Base-by-base conservation (phyloP, 768 basidiomycete species). In the Crassisporium funariophilum region DNA sequence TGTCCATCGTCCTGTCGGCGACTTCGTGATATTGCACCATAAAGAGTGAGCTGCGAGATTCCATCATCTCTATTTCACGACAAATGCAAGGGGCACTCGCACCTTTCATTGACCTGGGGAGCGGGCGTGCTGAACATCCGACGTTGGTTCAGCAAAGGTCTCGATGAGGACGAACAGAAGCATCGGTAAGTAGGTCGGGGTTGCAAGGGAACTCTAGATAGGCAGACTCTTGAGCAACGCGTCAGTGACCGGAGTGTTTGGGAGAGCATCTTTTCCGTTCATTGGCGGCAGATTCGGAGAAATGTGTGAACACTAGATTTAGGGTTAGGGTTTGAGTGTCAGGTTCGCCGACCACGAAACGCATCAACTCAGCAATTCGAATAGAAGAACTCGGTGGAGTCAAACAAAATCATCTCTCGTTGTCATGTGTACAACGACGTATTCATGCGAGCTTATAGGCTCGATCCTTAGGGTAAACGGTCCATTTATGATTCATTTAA, bases 1-100 rank as follows among this genome's bases (percentile, higher is more conserved):
- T 64, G 41, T 86, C 82, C 92, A 97, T 93, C 3, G 88, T 82
- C 27, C 69, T 63, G 49, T 95, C 91, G 2, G 94, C 78, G 20
- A 88, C 66, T 22, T 63, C 61, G 58, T 94, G 83, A 60, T 95
- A 97, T 42, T 73, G 65, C 22, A 83, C 79, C 54, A 77, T 73
- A 1, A 81, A 66, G n/a, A 95, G 46, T 34, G 65, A 56, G 53
- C 75, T 76, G 39, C 52, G 81, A 48, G n/a, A 24, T 31, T 23
- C 34, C 46, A 24, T 17, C 21, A 11, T 46, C 40, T 25, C 36
- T 34, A 35, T 31, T 35, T 23, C 21, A 25, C n/a, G 42, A 22
- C 41, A 31, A 29, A 47, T 36, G 29, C 13, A 34, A 27, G 36
- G 19, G n/a, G 13, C 16, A 21, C 16, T 46, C 65, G 48, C 42